These are phyloP conservation scores for Triangularia verruculosa DNA, from an alignment of 2,329 filamentous ascomycete species.

Conservation along the genomic window DNA sequence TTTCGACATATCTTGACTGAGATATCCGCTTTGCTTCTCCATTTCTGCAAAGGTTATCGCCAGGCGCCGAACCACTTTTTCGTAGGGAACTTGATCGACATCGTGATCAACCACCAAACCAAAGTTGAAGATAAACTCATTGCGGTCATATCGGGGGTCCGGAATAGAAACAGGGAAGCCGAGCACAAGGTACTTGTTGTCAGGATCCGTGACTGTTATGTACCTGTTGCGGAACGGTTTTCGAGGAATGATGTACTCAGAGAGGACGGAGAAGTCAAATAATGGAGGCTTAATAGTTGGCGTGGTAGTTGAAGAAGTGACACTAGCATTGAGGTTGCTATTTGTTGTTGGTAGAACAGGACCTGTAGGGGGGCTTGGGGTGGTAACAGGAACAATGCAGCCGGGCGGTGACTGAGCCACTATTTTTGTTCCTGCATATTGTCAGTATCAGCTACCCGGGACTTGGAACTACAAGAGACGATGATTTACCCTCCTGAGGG, in stretches of 20 bases:
- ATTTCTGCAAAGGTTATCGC: constrained; percentile 82
- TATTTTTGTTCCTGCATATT: constrained; percentile 53
- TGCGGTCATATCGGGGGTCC: constrained; percentile 77
- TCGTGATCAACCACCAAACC: constrained; percentile 56
- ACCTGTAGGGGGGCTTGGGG: not conserved
- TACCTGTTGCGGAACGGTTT: constrained; percentile 94
- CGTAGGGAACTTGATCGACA: constrained; percentile 72
- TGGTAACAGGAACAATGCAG: constrained; percentile 51
- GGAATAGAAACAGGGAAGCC: constrained; percentile 88
- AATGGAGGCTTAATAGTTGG: constrained; percentile 56
- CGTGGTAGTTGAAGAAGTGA: constrained; percentile 5
- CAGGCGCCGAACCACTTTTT: constrained; percentile 80
- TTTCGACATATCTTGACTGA: constrained; percentile 49
- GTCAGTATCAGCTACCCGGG: not conserved
- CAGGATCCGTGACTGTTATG: constrained; percentile 72
- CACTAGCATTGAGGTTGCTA: not conserved
- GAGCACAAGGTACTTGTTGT: constrained; percentile 70
- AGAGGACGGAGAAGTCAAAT: constrained; percentile 81
- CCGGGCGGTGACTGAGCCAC: constrained; percentile 61
- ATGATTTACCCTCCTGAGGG: constrained; percentile 55
- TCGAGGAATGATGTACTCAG: constrained; percentile 90
- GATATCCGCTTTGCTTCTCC: constrained; percentile 85
- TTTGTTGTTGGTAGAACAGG: constrained; percentile 28
- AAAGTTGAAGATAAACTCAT: constrained; percentile 99
- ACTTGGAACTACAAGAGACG: not conserved